phyloP scores from a whole-genome alignment of 2,329 filamentous ascomycete genomes.

The Cordyceps militaris region DNA sequence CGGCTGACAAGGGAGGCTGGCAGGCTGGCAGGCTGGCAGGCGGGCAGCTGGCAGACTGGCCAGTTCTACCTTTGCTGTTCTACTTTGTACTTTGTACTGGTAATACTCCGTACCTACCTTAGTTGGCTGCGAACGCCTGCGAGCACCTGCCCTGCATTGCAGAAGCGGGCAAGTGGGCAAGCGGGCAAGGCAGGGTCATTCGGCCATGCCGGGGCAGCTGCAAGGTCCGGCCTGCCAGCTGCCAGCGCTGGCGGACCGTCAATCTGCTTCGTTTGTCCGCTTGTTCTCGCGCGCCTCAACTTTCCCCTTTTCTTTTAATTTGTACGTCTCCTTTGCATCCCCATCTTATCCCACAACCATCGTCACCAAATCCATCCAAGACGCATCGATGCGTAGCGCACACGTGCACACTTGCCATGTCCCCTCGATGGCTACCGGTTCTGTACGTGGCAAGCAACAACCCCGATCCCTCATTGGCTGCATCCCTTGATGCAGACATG shows the following conservation, averaged over 20 bases:
- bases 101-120: not conserved
- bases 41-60: too few species aligned
- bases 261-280: not conserved
- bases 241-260: not conserved
- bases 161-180: not conserved
- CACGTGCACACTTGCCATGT: not conserved
- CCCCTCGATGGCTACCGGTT: not conserved
- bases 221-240: not conserved
- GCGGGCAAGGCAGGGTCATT: not conserved
- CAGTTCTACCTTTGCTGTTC: not conserved
- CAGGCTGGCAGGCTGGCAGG: too few species aligned
- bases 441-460: not conserved
- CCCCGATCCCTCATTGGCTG: not conserved
- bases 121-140: conserved; percentile 4
- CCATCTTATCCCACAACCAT: not conserved
- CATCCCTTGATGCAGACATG: not conserved
- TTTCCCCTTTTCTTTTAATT: too few species aligned
- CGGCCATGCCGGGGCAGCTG: not conserved
- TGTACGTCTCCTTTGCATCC: conserved; percentile 1
- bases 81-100: not conserved
- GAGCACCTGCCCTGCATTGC: not conserved
- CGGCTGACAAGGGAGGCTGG: not conserved
- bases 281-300: too few species aligned
- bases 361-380: not conserved
- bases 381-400: not conserved